Conservation (phyloP, 2,329 filamentous ascomycete species). For the Pseudocercospora vitis region DNA sequence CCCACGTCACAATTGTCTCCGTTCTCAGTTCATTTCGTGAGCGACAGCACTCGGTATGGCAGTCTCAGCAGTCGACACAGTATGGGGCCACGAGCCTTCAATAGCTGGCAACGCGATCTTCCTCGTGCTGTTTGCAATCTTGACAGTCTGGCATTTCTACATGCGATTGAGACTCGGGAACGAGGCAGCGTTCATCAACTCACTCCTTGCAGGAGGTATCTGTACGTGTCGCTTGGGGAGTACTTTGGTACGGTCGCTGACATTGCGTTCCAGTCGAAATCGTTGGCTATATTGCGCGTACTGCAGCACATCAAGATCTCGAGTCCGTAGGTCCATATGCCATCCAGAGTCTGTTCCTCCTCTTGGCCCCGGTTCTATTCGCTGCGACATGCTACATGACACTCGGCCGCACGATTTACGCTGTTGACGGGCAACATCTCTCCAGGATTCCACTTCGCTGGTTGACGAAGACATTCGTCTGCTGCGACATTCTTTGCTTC, state of each 20-base stretch:
- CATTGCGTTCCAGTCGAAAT: conserved; percentile 45
- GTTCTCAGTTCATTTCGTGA: no score
- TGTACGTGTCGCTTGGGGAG: conserved; percentile 43
- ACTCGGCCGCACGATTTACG: conserved; percentile 47
- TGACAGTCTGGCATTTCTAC: conserved; percentile 45
- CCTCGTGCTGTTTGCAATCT: conserved; percentile 46
- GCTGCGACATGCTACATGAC: conserved; percentile 56
- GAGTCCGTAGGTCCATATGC: conserved; percentile 42
- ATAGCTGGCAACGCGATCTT: conserved; percentile 50
- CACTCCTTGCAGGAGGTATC: conserved; percentile 48
- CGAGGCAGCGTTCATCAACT: conserved; percentile 47
- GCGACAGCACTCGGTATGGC: no score
- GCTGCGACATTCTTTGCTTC: conserved; percentile 56
- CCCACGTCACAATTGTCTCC: no score
- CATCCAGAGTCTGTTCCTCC: conserved; percentile 45
- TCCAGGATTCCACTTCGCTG: conserved; percentile 46
- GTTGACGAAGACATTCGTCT: conserved; percentile 58
- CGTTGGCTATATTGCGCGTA: conserved; percentile 45
- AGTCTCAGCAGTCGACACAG: no score
- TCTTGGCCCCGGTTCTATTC: conserved; percentile 52
- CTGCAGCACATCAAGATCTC: conserved; percentile 31
- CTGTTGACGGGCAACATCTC: conserved; percentile 45
- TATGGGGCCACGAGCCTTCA: conserved; percentile 46
- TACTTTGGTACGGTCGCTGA: neutral
- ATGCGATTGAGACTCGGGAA: conserved; percentile 45